Conservation (phyloP, 2,329 filamentous ascomycete genomes). For the Hortaea sp. region DNA sequence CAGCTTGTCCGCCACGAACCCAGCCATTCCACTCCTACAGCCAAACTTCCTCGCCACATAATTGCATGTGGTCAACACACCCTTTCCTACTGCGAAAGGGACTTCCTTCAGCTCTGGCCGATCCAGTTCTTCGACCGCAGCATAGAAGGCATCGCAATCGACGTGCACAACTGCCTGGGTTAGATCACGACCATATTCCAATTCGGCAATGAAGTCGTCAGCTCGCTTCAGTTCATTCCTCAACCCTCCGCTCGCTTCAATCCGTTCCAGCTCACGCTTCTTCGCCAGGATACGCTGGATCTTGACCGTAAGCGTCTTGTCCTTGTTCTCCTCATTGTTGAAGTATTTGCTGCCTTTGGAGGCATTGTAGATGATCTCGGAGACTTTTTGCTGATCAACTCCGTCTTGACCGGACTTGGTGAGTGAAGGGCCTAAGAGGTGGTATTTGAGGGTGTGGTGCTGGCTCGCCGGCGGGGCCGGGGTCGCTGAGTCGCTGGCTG, state of each 20-base stretch:
- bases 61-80: constrained; percentile 65
- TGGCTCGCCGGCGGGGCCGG: constrained; percentile 17
- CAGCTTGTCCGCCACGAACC: constrained; percentile 88
- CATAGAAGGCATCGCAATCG: constrained; percentile 96
- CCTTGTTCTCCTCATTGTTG: constrained; percentile 74
- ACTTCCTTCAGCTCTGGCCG: constrained; percentile 74
- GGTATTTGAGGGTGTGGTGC: constrained; percentile 72
- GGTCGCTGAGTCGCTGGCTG: neutral
- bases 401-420: constrained; percentile 88
- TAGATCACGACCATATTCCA: constrained; percentile 71
- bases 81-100: constrained; percentile 81
- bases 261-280: constrained; percentile 63
- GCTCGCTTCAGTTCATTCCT: constrained; percentile 62
- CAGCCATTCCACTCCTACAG: constrained; percentile 88
- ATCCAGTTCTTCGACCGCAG: constrained; percentile 69
- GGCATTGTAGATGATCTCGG: constrained; percentile 92
- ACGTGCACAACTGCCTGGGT: constrained; percentile 81
- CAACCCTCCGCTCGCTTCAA: constrained; percentile 49
- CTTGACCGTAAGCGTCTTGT: constrained; percentile 73
- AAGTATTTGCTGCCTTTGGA: constrained; percentile 97
- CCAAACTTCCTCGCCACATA: constrained; percentile 86
- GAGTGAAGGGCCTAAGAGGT: constrained; percentile 77
- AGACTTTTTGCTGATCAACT: constrained; percentile 91
- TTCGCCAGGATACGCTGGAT: constrained; percentile 69
- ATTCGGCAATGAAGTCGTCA: constrained; percentile 68